phyloP scores from a whole-genome alignment of 2,329 filamentous ascomycete species.

The Clonostachys rosea region DNA sequence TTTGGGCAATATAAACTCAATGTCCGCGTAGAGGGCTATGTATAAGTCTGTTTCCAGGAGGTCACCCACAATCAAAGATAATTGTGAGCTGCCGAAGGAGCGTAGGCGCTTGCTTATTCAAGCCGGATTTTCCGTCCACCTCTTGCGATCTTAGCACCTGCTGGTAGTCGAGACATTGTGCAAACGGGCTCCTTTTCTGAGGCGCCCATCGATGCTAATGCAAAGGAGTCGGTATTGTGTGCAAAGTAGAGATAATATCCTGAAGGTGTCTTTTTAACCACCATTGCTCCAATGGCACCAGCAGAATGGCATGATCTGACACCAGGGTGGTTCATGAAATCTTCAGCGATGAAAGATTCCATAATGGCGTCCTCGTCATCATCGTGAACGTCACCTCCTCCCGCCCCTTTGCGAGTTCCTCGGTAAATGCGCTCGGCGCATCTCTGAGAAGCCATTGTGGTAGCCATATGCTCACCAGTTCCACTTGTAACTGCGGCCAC shows the following conservation, averaged over 20 bases:
- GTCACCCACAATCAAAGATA: constrained; percentile 13
- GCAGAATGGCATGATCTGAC: constrained; percentile 74
- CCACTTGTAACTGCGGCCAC: constrained; percentile 89
- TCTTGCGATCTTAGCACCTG: constrained; percentile 46
- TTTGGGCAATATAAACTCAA: no score
- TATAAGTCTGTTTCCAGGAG: no score
- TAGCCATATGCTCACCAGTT: constrained; percentile 97
- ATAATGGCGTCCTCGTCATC: constrained; percentile 75
- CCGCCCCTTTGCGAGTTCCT: constrained; percentile 53
- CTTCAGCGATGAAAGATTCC: constrained; percentile 72
- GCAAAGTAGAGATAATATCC: constrained; percentile 88
- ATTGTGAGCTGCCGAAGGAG: not conserved
- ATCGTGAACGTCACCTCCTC: constrained; percentile 59
- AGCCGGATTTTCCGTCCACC: constrained; percentile 46
- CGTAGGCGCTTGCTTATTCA: constrained; percentile 10
- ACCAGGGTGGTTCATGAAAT: constrained; percentile 90
- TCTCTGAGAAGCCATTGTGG: constrained; percentile 82
- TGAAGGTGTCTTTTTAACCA: constrained; percentile 74
- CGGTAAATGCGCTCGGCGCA: constrained; percentile 84
- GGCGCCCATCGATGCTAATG: constrained; percentile 83
- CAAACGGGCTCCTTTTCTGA: constrained; percentile 70
- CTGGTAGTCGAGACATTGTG: constrained; percentile 76
- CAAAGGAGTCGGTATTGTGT: constrained; percentile 90
- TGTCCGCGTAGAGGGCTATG: no score
- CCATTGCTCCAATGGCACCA: constrained; percentile 88